These are phyloP conservation scores for Colletotrichum cereale DNA, from an alignment of 2,329 filamentous ascomycete genomes.

Conservation along the genomic window DNA sequence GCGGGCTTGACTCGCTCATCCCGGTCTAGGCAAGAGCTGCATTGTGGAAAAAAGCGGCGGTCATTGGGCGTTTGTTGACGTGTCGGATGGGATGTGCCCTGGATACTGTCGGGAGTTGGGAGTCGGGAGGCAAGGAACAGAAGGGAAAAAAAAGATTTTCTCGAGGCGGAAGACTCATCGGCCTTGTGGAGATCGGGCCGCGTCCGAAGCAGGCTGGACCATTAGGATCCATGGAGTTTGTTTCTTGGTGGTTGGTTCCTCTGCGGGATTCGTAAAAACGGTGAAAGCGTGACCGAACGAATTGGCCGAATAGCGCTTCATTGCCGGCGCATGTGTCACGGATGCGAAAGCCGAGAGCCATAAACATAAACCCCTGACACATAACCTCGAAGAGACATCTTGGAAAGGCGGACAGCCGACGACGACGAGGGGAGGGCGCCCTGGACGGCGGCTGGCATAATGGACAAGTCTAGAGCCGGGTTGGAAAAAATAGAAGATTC, in stretches of 20 bases:
- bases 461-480: conserved; percentile 21
- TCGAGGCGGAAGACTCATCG: conserved; percentile 1
- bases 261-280: conserved; percentile 26
- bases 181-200: conserved; percentile 14
- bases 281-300: conserved; percentile 8
- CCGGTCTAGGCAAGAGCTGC: conserved; percentile 12
- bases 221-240: conserved; percentile 2
- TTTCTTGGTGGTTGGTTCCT: background rate
- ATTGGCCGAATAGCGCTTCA: background rate
- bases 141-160: conserved; percentile 25
- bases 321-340: conserved; percentile 28
- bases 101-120: background rate
- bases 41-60: conserved; percentile 18
- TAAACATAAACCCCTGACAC: background rate
- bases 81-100: conserved; percentile 8
- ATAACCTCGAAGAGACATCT: background rate
- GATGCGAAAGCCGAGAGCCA: conserved; percentile 32
- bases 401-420: background rate
- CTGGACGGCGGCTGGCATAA: background rate
- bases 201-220: conserved; percentile 11
- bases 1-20: conserved; percentile 34
- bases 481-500: conserved; percentile 35
- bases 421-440: background rate
- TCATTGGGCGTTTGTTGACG: conserved; percentile 4
- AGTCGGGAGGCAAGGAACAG: background rate